Evolutionary conservation across 345 rosid genomes (phyloP).

Genomic region (Lumnitzera littorea): DNA sequence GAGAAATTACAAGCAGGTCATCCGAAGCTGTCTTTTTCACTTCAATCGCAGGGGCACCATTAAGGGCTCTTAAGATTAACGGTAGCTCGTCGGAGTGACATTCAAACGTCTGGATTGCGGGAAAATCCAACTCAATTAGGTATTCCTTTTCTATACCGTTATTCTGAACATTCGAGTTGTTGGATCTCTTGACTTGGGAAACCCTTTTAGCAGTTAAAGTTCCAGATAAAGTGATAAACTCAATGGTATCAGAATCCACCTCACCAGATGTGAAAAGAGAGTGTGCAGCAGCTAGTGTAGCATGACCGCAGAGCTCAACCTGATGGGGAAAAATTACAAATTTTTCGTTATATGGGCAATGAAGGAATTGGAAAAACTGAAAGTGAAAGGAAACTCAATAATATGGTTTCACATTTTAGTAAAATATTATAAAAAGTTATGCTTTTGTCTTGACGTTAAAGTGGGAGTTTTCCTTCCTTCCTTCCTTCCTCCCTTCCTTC

Average conservation of each 20-base stretch:
- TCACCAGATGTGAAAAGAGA: slow-evolving; percentile 43
- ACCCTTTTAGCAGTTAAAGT: slow-evolving; percentile 54
- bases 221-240: slow-evolving; percentile 64
- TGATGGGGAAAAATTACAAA: slow-evolving; percentile 9
- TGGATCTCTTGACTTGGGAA: slow-evolving; percentile 11
- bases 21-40: slow-evolving; percentile 32
- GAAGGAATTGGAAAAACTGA: too few relatives aligned
- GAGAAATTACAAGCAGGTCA: slow-evolving; percentile 42
- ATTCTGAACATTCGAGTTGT: slow-evolving; percentile 16
- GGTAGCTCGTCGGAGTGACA: slow-evolving; percentile 20
- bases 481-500: too few relatives aligned
- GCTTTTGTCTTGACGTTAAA: too few relatives aligned
- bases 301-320: slow-evolving; percentile 86
- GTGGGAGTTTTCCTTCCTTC: too few relatives aligned
- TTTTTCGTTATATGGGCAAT: too few relatives aligned
- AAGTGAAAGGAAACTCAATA: too few relatives aligned
- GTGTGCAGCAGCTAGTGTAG: slow-evolving; percentile 78
- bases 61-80: slow-evolving; percentile 39
- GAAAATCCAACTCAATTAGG: slow-evolving; percentile 54
- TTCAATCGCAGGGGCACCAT: slow-evolving; percentile 42
- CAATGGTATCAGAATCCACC: slow-evolving; percentile 42
- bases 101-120: slow-evolving; percentile 27
- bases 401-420: too few relatives aligned
- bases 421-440: too few relatives aligned
- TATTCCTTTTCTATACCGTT: slow-evolving; percentile 24